Conservation (phyloP, 2,329 filamentous ascomycete species). For the Thermoascus crustaceus region DNA sequence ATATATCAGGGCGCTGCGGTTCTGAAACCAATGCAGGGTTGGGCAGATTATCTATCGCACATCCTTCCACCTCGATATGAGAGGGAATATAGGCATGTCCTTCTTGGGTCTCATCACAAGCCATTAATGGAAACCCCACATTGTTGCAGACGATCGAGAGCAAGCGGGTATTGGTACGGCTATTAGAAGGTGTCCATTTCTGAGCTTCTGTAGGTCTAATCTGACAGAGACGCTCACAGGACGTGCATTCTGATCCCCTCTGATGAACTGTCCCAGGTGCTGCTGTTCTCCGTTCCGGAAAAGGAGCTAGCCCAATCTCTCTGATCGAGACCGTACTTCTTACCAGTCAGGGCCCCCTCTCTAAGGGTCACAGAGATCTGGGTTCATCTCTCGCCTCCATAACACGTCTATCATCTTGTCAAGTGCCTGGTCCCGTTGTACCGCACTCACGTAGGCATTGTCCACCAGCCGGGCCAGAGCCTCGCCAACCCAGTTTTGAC, state of each 20-base stretch:
- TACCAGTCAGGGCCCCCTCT: not conserved
- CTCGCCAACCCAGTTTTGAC: conserved; percentile 26
- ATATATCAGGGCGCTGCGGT: not conserved
- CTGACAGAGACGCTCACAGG: too few species aligned
- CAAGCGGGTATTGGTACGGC: not conserved
- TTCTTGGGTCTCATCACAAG: not conserved
- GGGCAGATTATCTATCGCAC: not conserved
- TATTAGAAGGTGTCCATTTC: too few species aligned
- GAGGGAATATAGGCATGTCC: not conserved
- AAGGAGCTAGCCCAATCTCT: too few species aligned
- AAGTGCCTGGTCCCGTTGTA: conserved; percentile 15
- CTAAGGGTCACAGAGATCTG: too few species aligned
- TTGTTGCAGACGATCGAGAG: too few species aligned
- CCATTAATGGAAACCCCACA: not conserved
- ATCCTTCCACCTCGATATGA: not conserved
- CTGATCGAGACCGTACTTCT: not conserved
- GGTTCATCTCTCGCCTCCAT: conserved; percentile 18
- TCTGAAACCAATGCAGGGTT: not conserved
- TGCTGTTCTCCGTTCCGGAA: too few species aligned
- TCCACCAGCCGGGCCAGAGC: conserved; percentile 17
- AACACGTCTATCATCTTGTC: conserved; percentile 20
- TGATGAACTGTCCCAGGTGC: too few species aligned
- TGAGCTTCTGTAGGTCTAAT: too few species aligned
- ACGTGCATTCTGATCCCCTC: too few species aligned
- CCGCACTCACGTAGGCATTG: conserved; percentile 12